A percentile compares a stretch with the other conserved stretches of the same genome.
Evolutionary conservation across 768 basidiomycete genomes (phyloP).

Genomic region (Suillus fuscotomentosus): DNA sequence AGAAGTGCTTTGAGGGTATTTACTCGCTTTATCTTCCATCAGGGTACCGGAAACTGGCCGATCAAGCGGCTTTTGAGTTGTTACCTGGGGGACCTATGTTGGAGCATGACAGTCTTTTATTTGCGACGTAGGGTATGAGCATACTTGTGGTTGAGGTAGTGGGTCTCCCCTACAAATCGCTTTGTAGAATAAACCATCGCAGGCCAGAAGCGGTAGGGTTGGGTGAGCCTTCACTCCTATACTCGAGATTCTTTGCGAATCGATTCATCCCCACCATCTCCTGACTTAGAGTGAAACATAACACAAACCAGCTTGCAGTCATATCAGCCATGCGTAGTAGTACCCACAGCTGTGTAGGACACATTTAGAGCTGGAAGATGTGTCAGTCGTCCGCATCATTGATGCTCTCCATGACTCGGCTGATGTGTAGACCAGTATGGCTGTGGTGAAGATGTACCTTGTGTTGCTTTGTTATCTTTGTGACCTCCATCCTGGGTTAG

Average conservation of each 20-base stretch:
- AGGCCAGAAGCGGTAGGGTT: too few relatives aligned
- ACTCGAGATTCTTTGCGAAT: too few relatives aligned
- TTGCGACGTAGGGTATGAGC: too few relatives aligned
- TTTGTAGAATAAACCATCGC: too few relatives aligned
- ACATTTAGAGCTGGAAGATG: conserved; percentile 14
- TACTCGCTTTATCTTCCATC: background rate
- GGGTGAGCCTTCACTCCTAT: too few relatives aligned
- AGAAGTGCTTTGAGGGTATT: background rate
- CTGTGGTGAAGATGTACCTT: too few relatives aligned
- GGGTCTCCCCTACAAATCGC: too few relatives aligned
- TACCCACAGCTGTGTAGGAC: conserved; percentile 59
- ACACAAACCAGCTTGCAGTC: conserved; percentile 19
- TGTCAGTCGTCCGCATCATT: conserved; percentile 62
- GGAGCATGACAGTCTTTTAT: too few relatives aligned
- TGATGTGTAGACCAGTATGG: conserved; percentile 46
- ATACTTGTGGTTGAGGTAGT: background rate
- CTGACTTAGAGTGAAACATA: too few relatives aligned
- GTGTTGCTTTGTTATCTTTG: conserved; percentile 36
- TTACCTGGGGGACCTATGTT: background rate
- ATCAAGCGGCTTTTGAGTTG: background rate
- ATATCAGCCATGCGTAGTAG: conserved; percentile 51
- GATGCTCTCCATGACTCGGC: conserved; percentile 52
- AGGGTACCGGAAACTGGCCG: background rate
- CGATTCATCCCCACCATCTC: too few relatives aligned
- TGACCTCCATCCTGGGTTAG: background rate